Evolutionary conservation across 2,329 filamentous ascomycete genomes (phyloP).

Genomic region (Claviceps fusiformis): DNA sequence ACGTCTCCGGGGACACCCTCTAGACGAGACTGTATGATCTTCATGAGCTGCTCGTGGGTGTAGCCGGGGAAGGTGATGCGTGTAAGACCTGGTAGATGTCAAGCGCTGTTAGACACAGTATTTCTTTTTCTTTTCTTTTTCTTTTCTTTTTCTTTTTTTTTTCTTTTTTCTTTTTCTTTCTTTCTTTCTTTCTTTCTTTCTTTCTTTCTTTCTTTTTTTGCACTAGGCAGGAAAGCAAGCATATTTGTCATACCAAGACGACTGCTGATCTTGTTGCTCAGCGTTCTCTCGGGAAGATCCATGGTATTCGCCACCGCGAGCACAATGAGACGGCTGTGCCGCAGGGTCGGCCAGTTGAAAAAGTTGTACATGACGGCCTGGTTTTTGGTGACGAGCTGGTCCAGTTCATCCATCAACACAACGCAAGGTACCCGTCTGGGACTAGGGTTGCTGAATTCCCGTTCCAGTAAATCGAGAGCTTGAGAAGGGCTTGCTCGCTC

Average conservation of each 20-base stretch:
- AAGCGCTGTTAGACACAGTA: background rate
- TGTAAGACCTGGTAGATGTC: constrained; percentile 45
- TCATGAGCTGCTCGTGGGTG: constrained; percentile 93
- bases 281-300: constrained; percentile 88
- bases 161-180: too few species aligned
- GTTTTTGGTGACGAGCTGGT: constrained; percentile 94
- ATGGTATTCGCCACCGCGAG: constrained; percentile 97
- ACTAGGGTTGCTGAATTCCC: constrained; percentile 84
- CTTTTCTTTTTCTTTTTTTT: too few species aligned
- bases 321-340: constrained; percentile 86
- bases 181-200: too few species aligned
- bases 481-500: constrained; percentile 87
- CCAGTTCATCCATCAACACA: constrained; percentile 95
- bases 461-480: constrained; percentile 77
- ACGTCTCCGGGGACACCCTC: constrained; percentile 79
- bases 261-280: constrained; percentile 97
- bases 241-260: constrained; percentile 54
- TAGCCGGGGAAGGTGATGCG: constrained; percentile 96
- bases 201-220: too few species aligned
- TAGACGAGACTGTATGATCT: constrained; percentile 89
- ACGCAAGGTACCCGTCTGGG: constrained; percentile 88
- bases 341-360: constrained; percentile 94
- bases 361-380: constrained; percentile 99
- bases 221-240: too few species aligned
- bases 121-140: too few species aligned